phyloP scores from a whole-genome alignment of 805 yeast genomes.

The Metschnikowia corniflorae region DNA sequence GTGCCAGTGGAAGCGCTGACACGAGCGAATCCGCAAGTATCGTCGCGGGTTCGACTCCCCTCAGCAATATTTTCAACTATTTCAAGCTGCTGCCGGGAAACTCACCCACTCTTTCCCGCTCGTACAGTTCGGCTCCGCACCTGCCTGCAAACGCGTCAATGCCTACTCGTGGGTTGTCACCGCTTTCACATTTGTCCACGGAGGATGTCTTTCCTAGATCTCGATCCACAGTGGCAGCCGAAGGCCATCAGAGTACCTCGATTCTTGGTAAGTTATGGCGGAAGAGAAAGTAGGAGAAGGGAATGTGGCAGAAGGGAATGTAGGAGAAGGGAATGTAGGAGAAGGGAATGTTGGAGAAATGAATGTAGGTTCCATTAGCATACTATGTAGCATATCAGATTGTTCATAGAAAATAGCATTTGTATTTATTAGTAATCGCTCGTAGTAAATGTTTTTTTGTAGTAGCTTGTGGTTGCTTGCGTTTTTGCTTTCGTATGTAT shows the following conservation, averaged over 20 bases:
- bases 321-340: too few species aligned
- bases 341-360: too few species aligned
- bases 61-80: slow-evolving; percentile 6
- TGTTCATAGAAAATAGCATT: too few species aligned
- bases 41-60: slow-evolving; percentile 3
- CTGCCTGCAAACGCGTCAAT: slow-evolving; percentile 10
- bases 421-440: too few species aligned
- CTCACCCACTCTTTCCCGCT: slow-evolving; percentile 7
- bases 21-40: too few species aligned
- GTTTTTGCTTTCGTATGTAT: too few species aligned
- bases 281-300: slow-evolving; percentile 14
- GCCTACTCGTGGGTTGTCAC: slow-evolving; percentile 6
- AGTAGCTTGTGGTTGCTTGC: too few species aligned
- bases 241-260: slow-evolving; percentile 11
- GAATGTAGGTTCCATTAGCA: too few species aligned
- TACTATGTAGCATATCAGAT: too few species aligned
- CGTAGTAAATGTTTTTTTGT: too few species aligned
- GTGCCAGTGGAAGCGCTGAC: slow-evolving; percentile 8
- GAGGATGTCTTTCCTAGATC: slow-evolving; percentile 9
- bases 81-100: slow-evolving; percentile 12
- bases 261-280: slow-evolving; percentile 20
- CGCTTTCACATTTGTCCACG: slow-evolving; percentile 2
- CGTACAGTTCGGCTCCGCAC: slow-evolving; percentile 15
- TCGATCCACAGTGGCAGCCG: slow-evolving; percentile 8
- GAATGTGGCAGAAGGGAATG: too few species aligned